Evolutionary conservation across 192 early-diverging fungal species (phyloP).

Genomic region (Phlyctochytrium planicorne): DNA sequence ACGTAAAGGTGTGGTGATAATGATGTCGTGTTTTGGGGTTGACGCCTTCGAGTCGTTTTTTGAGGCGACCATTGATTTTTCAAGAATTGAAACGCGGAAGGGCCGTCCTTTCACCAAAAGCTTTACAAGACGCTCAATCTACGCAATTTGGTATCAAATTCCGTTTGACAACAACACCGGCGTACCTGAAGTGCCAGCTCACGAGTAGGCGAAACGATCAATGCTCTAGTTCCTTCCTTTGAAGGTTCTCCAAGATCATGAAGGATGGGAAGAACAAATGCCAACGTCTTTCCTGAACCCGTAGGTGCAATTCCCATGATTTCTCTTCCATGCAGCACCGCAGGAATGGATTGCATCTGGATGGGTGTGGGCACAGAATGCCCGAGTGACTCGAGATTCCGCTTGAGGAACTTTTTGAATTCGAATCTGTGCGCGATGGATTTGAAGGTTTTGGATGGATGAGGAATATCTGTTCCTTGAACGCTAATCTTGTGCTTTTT

Average conservation of each 20-base stretch:
- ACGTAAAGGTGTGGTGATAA: conserved; percentile 90
- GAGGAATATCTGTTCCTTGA: conserved; percentile 82
- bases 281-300: conserved; percentile 97
- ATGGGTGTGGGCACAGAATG: conserved; percentile 84
- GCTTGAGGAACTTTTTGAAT: conserved; percentile 67
- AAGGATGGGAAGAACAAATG: conserved; percentile 88
- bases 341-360: conserved; percentile 91
- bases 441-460: conserved; percentile 78
- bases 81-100: conserved; percentile 80
- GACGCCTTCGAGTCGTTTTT: conserved; percentile 65
- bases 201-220: conserved; percentile 91
- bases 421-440: conserved; percentile 68
- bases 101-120: conserved; percentile 72
- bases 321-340: conserved; percentile 88
- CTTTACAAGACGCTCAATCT: conserved; percentile 84
- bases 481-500: conserved; percentile 78
- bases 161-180: not conserved
- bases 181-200: conserved; percentile 82
- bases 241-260: conserved; percentile 77
- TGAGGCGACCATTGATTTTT: conserved; percentile 71
- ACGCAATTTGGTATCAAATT: not conserved
- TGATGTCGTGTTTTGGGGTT: conserved; percentile 82
- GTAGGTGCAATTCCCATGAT: conserved; percentile 96
- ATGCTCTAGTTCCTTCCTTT: conserved; percentile 81
- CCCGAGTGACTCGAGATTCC: conserved; percentile 66